Percentiles rank a stretch among this genome's conserved stretches.
These are phyloP conservation scores for Penicillium malachiteum DNA, from an alignment of 495 filamentous ascomycete species.

Conservation along the genomic window DNA sequence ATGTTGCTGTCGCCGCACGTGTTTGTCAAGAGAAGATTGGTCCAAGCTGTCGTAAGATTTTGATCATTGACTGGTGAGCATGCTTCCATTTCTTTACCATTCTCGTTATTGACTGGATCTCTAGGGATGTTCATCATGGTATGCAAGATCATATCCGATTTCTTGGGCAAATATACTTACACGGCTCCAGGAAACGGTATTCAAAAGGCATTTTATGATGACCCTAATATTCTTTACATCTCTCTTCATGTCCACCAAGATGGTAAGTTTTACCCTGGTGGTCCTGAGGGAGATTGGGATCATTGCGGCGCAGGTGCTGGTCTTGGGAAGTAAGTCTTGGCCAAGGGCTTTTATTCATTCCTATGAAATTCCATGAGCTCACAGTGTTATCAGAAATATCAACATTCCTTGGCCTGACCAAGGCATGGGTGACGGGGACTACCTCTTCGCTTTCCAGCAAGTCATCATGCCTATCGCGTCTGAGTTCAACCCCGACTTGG, in stretches of 20 bases:
- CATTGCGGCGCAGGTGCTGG: slow-evolving; percentile 73
- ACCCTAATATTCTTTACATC: slow-evolving; percentile 94
- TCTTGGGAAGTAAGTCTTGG: slow-evolving; percentile 58
- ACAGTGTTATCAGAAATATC: slow-evolving; percentile 63
- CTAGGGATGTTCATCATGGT: slow-evolving; percentile 66
- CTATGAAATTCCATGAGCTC: slow-evolving; percentile 5
- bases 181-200: slow-evolving; percentile 75
- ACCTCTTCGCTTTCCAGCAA: slow-evolving; percentile 92
- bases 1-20: slow-evolving; percentile 84
- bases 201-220: slow-evolving; percentile 92
- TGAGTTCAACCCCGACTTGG: slow-evolving; percentile 92
- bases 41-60: slow-evolving; percentile 85
- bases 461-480: slow-evolving; percentile 95
- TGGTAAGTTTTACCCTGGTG: slow-evolving; percentile 83
- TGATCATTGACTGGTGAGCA: slow-evolving; percentile 95
- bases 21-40: slow-evolving; percentile 77
- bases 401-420: slow-evolving; percentile 93
- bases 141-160: slow-evolving; percentile 9
- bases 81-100: background rate
- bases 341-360: background rate
- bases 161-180: slow-evolving; percentile 18
- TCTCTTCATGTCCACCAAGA: slow-evolving; percentile 87
- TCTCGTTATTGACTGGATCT: slow-evolving; percentile 23
- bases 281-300: slow-evolving; percentile 69
- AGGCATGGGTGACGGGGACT: slow-evolving; percentile 96